Evolutionary conservation across 768 basidiomycete species (phyloP), one percentile per base, ranked within the genome.

Genomic region (Macrolepiota dolichaula): DNA sequence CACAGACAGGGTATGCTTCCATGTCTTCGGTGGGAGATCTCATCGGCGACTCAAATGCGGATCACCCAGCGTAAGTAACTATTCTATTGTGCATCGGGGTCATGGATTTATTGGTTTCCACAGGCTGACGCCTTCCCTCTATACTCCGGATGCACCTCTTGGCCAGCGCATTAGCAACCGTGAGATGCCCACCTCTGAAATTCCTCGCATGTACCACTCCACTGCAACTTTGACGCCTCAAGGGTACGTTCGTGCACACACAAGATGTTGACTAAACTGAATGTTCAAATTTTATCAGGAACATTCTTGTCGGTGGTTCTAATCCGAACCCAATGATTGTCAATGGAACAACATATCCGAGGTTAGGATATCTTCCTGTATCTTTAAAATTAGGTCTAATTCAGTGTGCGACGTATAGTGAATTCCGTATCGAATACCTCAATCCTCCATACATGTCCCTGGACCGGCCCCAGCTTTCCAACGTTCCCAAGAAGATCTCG

Each of bases 141-240:
- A 85, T 71, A 79, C 79, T 55, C 77, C 81, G 5, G 67, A 66
- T 58, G 74, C 75, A 4, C 68, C 74, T 2, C 66, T 72, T 0
- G 86, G 85, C 12, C 63, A 70, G 49, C 73, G 78, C 47, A 79
- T 77, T 72, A 81, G 77, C 71, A 79, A 78, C 62, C 72, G 74
- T 15, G 81, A 80, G 29, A 65, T 81, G 59, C 76, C 78, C 22
- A 71, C 74, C 12, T 72, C 75, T 1, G 62, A 70, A 36, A 77
- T 86, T 62, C 77, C 84, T 54, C 74, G 86, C 15, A 55, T 88
- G 72, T 88, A 88, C 72, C 87, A 88, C 71, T 86, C 85, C 2
- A 77, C 77, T 5, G 83, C 81, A 13, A 83, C 81, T 37, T 73
- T 87, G 64, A 79, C 85, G 17, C 80, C 82, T 17, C 80, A 81